Conservation (phyloP, 225 moss, liverwort and hornwort genomes). For the Marchantia paleacea region DNA sequence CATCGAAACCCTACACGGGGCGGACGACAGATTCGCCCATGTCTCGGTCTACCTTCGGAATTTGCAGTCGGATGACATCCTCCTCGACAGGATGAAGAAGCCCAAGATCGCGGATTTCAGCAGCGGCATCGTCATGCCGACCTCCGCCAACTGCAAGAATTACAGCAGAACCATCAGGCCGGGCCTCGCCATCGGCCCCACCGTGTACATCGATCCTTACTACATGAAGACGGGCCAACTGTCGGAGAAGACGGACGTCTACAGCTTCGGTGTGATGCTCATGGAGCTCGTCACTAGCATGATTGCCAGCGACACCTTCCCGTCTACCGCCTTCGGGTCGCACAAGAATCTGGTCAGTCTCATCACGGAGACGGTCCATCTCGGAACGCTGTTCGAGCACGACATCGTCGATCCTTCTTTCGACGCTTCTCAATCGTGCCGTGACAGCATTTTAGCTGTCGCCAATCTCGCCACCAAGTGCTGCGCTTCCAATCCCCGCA, state of each 20-base stretch:
- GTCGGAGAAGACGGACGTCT: constrained; percentile 32
- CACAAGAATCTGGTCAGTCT: constrained; percentile 24
- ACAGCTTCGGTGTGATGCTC: constrained; percentile 32
- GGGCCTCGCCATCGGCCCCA: constrained; percentile 10
- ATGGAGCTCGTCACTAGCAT: constrained; percentile 32
- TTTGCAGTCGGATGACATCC: constrained; percentile 24
- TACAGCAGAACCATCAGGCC: constrained; percentile 22
- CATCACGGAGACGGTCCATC: constrained; percentile 16
- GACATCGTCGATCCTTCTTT: constrained; percentile 28
- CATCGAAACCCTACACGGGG: constrained; percentile 30
- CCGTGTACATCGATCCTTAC: constrained; percentile 32
- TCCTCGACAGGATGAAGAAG: constrained; percentile 13
- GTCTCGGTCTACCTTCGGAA: constrained; percentile 25
- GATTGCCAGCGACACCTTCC: constrained; percentile 23
- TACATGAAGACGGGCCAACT: constrained; percentile 33
- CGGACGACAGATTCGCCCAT: background rate
- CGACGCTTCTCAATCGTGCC: constrained; percentile 14
- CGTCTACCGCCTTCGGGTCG: constrained; percentile 25
- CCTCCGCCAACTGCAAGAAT: constrained; percentile 10
- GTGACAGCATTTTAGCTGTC: constrained; percentile 19
- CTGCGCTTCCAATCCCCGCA: constrained; percentile 19
- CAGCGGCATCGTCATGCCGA: constrained; percentile 27
- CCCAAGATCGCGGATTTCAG: constrained; percentile 28
- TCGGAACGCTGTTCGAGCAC: constrained; percentile 28
- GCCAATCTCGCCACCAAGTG: constrained; percentile 25